A percentile compares a stretch with the other conserved stretches of the same genome.
phyloP scores from a whole-genome alignment of 139 green algal species.

The Micractinium sp. region DNA sequence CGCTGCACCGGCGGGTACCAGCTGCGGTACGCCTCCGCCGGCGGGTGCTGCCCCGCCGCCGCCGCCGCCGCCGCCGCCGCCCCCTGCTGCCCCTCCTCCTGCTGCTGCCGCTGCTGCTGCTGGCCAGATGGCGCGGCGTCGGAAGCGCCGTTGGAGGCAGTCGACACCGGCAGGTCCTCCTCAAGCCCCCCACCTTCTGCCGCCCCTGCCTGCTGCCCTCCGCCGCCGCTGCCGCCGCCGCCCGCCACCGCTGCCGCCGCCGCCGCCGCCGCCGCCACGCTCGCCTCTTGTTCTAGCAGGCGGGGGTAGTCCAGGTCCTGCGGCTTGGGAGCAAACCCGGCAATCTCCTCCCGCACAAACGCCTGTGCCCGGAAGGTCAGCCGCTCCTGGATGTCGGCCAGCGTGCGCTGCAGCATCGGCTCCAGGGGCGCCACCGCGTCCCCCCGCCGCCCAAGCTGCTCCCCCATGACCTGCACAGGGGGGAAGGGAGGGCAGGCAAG shows the following conservation, averaged over 20 bases:
- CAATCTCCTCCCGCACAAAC: conserved; percentile 88
- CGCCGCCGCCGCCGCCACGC: background rate
- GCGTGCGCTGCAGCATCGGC: conserved; percentile 75
- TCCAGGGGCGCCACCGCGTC: conserved; percentile 74
- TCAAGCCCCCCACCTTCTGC: background rate
- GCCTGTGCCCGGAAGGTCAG: conserved; percentile 87
- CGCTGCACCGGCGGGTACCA: conserved; percentile 87
- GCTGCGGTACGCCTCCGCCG: conserved; percentile 31
- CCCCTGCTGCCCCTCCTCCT: background rate
- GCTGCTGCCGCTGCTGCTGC: background rate
- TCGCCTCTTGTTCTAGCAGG: conserved; percentile 64
- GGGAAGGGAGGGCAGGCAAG: background rate
- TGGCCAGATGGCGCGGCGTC: background rate
- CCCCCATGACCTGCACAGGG: conserved; percentile 76
- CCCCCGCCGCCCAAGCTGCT: conserved; percentile 70
- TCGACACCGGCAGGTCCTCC: background rate
- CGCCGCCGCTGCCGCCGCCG: conserved; percentile 11
- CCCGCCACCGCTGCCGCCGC: background rate
- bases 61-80: background rate
- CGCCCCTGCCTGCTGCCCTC: background rate
- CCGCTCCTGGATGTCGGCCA: conserved; percentile 91
- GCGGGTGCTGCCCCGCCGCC: background rate
- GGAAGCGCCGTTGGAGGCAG: background rate
- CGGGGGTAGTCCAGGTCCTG: conserved; percentile 88
- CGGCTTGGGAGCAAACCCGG: conserved; percentile 63